Base-by-base conservation (phyloP, 2,329 filamentous ascomycete species). In the Fusarium sp. region DNA sequence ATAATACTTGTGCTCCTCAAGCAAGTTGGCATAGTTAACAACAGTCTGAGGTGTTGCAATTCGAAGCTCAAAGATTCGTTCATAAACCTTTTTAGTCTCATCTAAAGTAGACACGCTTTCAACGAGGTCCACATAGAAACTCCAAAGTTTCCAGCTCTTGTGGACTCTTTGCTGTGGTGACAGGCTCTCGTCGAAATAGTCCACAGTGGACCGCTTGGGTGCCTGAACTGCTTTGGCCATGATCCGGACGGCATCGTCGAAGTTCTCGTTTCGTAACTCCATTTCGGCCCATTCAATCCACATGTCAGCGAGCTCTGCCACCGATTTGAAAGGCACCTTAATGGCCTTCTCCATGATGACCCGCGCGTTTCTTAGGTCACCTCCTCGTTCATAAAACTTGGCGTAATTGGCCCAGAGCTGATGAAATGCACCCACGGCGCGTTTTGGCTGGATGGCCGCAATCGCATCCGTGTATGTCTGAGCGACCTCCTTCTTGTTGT, bases 241-340 rank as follows among this genome's bases (percentile, higher is more conserved):
- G 79, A 99, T 95, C 67, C 92, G 92, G 69, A 98, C 92, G 6
- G 97, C 96, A 76, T 93, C 92, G 78, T 98, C 95, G 72, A 98
- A 98, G 78, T 98, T 97, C 77, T 98, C 95, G 77, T 94, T 94
- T 52, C 96, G 92, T 52, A 99, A 86, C 80, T 99, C 96, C 92
- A 99, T 94, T 81, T 99, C 95, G 2, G 97, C 95, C 95, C 96
- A 99, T 82, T 97, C 94, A 71, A 97, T 97, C 96, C 96, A 99
- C 88, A 96, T 97, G 77, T 99, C 96, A 23, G 96, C 96, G 63
- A 99, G 87, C 81, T 99, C 96, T 33, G 93, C 91, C n/a, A 99
- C 95, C 1, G 95, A 97, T 78, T 97, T 98, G 86, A 97, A 99
- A 0, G 95, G 95, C 2, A 99, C 96, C 79, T 98, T 98, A 78